Conservation (phyloP, 768 basidiomycete species). For the Botryobasidium botryosum region DNA sequence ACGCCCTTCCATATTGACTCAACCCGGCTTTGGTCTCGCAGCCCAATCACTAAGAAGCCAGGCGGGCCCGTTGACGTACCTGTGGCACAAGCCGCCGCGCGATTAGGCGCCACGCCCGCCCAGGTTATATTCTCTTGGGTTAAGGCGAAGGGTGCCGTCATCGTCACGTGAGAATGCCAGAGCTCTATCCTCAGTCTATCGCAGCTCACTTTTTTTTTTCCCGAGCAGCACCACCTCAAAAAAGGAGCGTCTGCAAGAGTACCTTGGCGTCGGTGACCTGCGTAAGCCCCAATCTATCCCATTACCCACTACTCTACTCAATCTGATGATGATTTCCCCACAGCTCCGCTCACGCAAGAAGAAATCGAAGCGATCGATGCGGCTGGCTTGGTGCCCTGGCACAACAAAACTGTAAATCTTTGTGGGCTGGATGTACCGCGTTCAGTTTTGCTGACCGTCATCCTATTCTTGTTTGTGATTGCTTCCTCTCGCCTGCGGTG, state of each 20-base stretch:
- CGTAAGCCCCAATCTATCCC: conserved; percentile 19
- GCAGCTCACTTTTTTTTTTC: neutral
- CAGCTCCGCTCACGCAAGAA: conserved; percentile 36
- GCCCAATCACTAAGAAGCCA: conserved; percentile 40
- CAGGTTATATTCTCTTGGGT: conserved; percentile 62
- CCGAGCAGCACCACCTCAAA: conserved; percentile 38
- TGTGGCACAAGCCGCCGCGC: conserved; percentile 33
- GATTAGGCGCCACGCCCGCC: conserved; percentile 36
- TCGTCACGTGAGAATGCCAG: conserved; percentile 39
- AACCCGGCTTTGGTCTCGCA: too few species aligned
- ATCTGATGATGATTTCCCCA: too few species aligned
- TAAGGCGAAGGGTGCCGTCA: conserved; percentile 42
- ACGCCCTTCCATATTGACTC: neutral
- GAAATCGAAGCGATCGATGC: conserved; percentile 48
- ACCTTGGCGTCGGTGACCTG: conserved; percentile 48
- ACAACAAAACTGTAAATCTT: too few species aligned
- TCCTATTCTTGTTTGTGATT: too few species aligned
- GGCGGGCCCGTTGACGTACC: conserved; percentile 50
- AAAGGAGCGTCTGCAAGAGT: conserved; percentile 44
- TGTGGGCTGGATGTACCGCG: too few species aligned
- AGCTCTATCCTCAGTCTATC: neutral
- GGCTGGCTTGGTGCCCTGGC: too few species aligned
- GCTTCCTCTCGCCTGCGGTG: too few species aligned
- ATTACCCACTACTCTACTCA: neutral
- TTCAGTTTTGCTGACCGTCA: too few species aligned